phyloP scores from a whole-genome alignment of 345 rosid species.

The Eutrema yunnanense region DNA sequence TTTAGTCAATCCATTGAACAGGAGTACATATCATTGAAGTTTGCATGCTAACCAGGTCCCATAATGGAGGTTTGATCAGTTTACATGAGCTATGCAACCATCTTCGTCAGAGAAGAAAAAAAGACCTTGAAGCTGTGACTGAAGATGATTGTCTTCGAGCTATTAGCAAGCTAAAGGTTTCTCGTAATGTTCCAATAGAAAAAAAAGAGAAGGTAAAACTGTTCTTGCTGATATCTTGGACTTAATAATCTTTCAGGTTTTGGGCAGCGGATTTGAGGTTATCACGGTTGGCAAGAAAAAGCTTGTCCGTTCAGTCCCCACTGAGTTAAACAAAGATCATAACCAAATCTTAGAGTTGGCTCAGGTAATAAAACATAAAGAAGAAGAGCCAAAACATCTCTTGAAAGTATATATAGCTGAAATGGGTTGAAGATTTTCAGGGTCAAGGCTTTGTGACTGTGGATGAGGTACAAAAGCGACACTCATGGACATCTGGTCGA shows the following conservation, averaged over 20 bases:
- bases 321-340: constrained; percentile 91
- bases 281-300: constrained; percentile 82
- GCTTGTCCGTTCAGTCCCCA: constrained; percentile 82
- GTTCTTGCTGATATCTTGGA: not conserved
- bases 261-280: constrained; percentile 90
- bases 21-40: constrained; percentile 88
- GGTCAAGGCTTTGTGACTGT: constrained; percentile 79
- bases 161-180: constrained; percentile 80
- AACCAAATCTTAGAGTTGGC: constrained; percentile 82
- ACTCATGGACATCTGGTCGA: constrained; percentile 76
- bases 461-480: constrained; percentile 62
- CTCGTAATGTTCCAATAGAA: not conserved
- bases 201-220: not conserved
- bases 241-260: constrained; percentile 34
- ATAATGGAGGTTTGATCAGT: constrained; percentile 80
- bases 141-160: constrained; percentile 96
- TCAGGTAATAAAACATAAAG: constrained; percentile 35
- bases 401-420: not conserved
- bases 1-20: constrained; percentile 31
- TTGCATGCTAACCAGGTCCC: constrained; percentile 78
- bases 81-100: constrained; percentile 70
- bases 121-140: constrained; percentile 66
- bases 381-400: not conserved
- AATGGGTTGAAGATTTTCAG: constrained; percentile 25
- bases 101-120: constrained; percentile 60